These are phyloP conservation scores for Suhomyces atakaporum DNA, from an alignment of 1,139 yeast species.

Conservation along the genomic window DNA sequence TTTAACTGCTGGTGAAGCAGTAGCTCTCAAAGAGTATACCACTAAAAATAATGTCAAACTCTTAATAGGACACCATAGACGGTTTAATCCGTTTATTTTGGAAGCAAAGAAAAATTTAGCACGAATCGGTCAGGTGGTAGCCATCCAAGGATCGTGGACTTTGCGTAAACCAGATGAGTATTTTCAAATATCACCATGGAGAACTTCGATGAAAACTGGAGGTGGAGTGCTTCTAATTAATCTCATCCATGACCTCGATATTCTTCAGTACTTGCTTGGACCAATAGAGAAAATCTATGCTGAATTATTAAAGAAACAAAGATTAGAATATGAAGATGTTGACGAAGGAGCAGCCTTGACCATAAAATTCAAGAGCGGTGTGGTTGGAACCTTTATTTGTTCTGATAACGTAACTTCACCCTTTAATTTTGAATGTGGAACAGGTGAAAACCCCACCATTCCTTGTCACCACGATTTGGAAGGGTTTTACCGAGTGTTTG, in stretches of 20 bases:
- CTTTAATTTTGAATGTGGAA: conserved; percentile 42
- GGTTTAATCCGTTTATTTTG: conserved; percentile 42
- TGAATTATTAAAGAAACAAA: conserved; percentile 35
- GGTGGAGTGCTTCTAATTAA: conserved; percentile 45
- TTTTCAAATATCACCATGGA: conserved; percentile 37
- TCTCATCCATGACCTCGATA: conserved; percentile 43
- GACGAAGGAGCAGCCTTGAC: conserved; percentile 46
- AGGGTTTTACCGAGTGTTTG: conserved; percentile 42
- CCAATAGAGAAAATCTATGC: conserved; percentile 42
- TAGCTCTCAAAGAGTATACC: conserved; percentile 30
- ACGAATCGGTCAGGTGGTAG: conserved; percentile 35
- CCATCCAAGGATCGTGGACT: conserved; percentile 45
- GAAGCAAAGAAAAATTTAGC: conserved; percentile 34
- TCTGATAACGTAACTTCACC: conserved; percentile 43
- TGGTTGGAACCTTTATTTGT: conserved; percentile 42
- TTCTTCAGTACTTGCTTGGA: conserved; percentile 40
- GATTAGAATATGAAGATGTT: conserved; percentile 30
- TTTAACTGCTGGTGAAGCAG: conserved; percentile 33
- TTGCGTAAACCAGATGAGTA: conserved; percentile 37
- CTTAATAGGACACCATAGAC: conserved; percentile 43
- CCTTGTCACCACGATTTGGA: conserved; percentile 30
- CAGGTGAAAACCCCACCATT: conserved; percentile 45
- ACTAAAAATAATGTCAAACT: conserved; percentile 26
- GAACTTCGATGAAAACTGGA: conserved; percentile 34
- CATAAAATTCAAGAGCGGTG: conserved; percentile 34